phyloP scores from a whole-genome alignment of 495 filamentous ascomycete genomes.

The Lepidopterella palustris region DNA sequence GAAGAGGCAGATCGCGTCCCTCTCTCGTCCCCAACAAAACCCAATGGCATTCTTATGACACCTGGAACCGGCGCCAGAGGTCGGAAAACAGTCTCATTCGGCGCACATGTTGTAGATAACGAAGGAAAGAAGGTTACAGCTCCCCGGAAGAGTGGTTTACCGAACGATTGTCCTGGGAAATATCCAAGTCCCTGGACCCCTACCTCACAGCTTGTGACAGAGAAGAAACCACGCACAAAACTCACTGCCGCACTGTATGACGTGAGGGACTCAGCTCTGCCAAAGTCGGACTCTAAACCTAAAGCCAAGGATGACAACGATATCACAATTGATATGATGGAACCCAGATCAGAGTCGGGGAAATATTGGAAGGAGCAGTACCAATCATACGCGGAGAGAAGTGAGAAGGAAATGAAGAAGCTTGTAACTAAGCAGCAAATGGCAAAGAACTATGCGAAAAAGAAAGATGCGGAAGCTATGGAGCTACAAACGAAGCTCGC shows the following conservation, averaged over 20 bases:
- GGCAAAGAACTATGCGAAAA: conserved; percentile 81
- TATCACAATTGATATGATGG: conserved; percentile 66
- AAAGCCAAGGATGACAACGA: conserved; percentile 47
- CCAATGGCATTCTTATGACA: conserved; percentile 70
- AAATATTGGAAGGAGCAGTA: conserved; percentile 93
- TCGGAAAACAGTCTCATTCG: conserved; percentile 87
- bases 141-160: conserved; percentile 43
- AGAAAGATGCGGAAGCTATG: conserved; percentile 76
- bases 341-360: conserved; percentile 77
- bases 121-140: conserved; percentile 43
- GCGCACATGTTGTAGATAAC: conserved; percentile 57
- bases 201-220: conserved; percentile 24
- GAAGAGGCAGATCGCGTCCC: conserved; percentile 6
- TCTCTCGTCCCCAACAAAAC: conserved; percentile 56
- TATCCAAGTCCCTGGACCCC: conserved; percentile 59
- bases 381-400: conserved; percentile 71
- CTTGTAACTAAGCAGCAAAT: conserved; percentile 53
- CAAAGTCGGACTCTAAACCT: conserved; percentile 39
- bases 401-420: conserved; percentile 56
- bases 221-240: conserved; percentile 41
- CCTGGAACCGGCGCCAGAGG: conserved; percentile 73
- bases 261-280: conserved; percentile 27
- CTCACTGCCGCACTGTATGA: conserved; percentile 46
- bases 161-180: conserved; percentile 52
- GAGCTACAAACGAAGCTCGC: conserved; percentile 65